These are phyloP conservation scores for Mucor mucedo DNA, from an alignment of 371 early-diverging fungal species.

Conservation along the genomic window DNA sequence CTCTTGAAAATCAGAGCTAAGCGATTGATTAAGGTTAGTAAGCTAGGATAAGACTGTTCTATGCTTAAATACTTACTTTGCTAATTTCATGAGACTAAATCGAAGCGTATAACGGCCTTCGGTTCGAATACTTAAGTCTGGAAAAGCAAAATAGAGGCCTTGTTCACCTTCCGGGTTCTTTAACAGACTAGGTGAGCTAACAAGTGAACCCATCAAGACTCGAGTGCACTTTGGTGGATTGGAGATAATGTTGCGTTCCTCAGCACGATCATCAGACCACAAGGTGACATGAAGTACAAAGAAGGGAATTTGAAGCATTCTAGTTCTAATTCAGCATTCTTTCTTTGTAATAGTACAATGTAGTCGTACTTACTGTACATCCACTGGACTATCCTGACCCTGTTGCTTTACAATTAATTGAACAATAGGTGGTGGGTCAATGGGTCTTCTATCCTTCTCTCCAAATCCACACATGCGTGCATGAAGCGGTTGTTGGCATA, in stretches of 20 bases:
- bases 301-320: slow-evolving; percentile 62
- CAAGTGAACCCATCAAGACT: slow-evolving; percentile 80
- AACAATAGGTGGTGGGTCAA: slow-evolving; percentile 74
- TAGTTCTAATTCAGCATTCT: slow-evolving; percentile 11
- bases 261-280: slow-evolving; percentile 71
- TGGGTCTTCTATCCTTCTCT: slow-evolving; percentile 76
- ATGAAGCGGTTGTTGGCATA: slow-evolving; percentile 81
- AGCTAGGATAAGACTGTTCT: too few species aligned
- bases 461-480: slow-evolving; percentile 88
- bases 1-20: slow-evolving; percentile 56
- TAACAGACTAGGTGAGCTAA: slow-evolving; percentile 78
- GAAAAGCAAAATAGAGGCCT: slow-evolving; percentile 91
- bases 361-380: slow-evolving; percentile 49
- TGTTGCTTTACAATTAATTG: slow-evolving; percentile 60
- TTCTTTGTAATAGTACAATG: not conserved
- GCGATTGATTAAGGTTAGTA: not conserved
- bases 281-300: slow-evolving; percentile 79
- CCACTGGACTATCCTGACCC: slow-evolving; percentile 44
- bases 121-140: slow-evolving; percentile 86
- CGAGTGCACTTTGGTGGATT: slow-evolving; percentile 70
- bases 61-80: slow-evolving; percentile 30
- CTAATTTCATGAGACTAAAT: slow-evolving; percentile 64
- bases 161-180: slow-evolving; percentile 75
- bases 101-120: slow-evolving; percentile 86
- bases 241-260: slow-evolving; percentile 62